Evolutionary conservation across 2,329 filamentous ascomycete species (phyloP).

Genomic region (Rhinocladiella mackenziei): DNA sequence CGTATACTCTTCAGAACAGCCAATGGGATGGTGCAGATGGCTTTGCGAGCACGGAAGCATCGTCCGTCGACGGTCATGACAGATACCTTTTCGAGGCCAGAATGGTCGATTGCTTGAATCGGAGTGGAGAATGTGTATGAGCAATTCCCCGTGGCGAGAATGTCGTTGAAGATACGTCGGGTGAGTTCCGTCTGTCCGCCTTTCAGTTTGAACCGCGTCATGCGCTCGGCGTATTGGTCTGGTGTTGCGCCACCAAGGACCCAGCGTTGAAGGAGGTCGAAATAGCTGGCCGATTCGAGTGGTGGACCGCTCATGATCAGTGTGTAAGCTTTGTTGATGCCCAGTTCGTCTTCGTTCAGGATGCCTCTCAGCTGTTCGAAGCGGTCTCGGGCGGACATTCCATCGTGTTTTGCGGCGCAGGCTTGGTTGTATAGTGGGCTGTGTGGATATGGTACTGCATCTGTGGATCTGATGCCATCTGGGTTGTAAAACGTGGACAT

Average conservation of each 20-base stretch:
- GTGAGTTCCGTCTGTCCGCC: constrained; percentile 46
- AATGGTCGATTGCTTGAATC: constrained; percentile 35
- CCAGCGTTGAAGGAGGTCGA: background rate
- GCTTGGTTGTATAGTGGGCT: constrained; percentile 33
- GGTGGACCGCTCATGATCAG: background rate
- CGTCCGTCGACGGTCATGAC: constrained; percentile 35
- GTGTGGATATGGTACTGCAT: constrained; percentile 42
- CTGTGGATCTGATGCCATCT: constrained; percentile 40
- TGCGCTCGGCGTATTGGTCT: background rate
- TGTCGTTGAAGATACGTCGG: constrained; percentile 44
- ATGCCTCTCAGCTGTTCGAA: background rate
- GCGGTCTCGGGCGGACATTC: background rate
- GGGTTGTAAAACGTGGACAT: constrained; percentile 46
- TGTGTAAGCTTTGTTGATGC: background rate
- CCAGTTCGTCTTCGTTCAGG: constrained; percentile 34
- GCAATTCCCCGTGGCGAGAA: constrained; percentile 29
- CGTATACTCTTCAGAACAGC: constrained; percentile 42
- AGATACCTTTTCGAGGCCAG: constrained; percentile 30
- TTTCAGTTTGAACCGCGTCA: constrained; percentile 34
- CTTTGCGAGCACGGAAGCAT: constrained; percentile 31
- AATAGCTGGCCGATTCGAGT: background rate
- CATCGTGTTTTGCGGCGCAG: constrained; percentile 37
- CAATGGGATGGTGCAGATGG: constrained; percentile 44
- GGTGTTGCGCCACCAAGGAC: background rate
- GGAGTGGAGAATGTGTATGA: constrained; percentile 42